These are phyloP conservation scores for Sporothrix brasiliensis DNA, from an alignment of 2,329 filamentous ascomycete species.

Conservation along the genomic window DNA sequence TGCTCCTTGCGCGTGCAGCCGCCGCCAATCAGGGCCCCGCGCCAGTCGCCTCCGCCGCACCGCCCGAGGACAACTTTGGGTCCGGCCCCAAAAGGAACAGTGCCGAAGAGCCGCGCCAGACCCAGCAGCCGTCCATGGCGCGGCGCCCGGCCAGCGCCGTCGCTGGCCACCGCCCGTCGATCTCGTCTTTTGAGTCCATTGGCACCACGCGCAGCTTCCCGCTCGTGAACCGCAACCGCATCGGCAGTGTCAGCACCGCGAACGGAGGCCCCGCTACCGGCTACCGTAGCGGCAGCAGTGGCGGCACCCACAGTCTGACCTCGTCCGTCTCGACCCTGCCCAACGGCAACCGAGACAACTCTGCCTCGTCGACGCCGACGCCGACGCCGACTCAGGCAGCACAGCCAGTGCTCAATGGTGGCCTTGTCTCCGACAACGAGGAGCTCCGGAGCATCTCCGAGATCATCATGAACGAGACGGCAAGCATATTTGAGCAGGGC, in stretches of 20 bases:
- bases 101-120: constrained; percentile 34
- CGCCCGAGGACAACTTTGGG: background rate
- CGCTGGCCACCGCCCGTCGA: constrained; percentile 56
- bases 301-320: constrained; percentile 20
- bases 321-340: constrained; percentile 24
- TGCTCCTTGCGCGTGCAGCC: background rate
- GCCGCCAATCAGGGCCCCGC: background rate
- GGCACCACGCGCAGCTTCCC: constrained; percentile 66
- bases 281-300: constrained; percentile 22
- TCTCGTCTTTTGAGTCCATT: constrained; percentile 60
- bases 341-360: background rate
- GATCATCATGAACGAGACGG: constrained; percentile 53
- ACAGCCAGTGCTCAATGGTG: background rate
- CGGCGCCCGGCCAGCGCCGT: constrained; percentile 50
- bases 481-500: constrained; percentile 46
- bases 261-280: constrained; percentile 40
- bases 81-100: constrained; percentile 30
- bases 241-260: constrained; percentile 25
- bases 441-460: constrained; percentile 54
- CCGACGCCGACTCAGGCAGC: constrained; percentile 3
- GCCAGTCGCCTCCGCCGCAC: background rate
- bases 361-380: background rate
- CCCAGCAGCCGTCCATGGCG: constrained; percentile 29
- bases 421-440: constrained; percentile 47
- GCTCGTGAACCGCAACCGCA: constrained; percentile 47